Evolutionary conservation across 75 land plant species (phyloP), one percentile per base, ranked within the genome.

Genomic region (Chamaecyparis obtusa): DNA sequence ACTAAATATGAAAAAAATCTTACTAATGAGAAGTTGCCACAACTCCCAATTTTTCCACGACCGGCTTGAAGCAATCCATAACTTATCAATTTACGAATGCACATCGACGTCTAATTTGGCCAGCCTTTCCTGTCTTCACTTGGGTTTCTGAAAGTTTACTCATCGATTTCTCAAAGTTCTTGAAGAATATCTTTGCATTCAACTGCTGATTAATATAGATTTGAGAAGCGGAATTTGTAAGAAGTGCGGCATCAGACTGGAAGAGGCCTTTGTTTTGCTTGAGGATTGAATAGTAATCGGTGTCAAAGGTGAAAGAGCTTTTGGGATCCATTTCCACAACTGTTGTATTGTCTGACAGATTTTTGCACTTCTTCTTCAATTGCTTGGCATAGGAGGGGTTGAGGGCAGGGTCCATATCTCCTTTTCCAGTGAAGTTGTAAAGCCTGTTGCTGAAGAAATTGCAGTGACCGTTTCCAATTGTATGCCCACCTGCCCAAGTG

Each of bases 401-500:
- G 71, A 95, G 80, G 10, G 88, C 46, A 0, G 94, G 96, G 55
- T 94, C 96, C 10, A 85, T 44, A 27, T 87, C 91, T 16, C 93
- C 93, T 3, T 86, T 94, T 5, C 95, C 95, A 14, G 82, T 86
- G 91, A 93, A 95, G 85, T 93, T 92, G 92, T 88, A 94, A 21
- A 95, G 89, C 35, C 96, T 71, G 74, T 82, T 87, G 7, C 76
- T 46, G 86, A 93, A 89, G 0, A 55, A 83, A 3, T 55, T 46
- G 86, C 96, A 95, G 48, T 90, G 93, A 1, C 89, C 91, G 3
- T 83, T 64, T 19, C 95, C 96, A 36, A 93, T 91, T 14, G 96
- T 95, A 64, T 93, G 96, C 10, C 88, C 91, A 1, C 93, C 93
- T 91, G 85, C 49, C 82, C 10, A 43, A 41, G 33, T 3, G 21